phyloP scores from a whole-genome alignment of 1,139 yeast species.

The Yamadazyma membranifaciens region DNA sequence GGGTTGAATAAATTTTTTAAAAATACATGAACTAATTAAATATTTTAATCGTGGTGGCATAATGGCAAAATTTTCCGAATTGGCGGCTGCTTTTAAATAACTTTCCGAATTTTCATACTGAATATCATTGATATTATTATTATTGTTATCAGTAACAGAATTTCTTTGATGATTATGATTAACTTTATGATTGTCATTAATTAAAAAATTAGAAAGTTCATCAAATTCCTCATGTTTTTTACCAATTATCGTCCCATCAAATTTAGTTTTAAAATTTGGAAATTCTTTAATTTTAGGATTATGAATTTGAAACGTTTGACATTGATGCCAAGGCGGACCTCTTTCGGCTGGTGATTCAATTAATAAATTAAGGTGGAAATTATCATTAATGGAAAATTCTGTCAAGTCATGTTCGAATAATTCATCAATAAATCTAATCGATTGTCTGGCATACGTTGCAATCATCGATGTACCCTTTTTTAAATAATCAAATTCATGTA shows the following conservation, averaged over 20 bases:
- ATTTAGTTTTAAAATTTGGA: slow-evolving; percentile 41
- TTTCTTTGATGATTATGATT: neutral
- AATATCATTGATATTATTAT: slow-evolving; percentile 24
- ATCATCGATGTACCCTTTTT: slow-evolving; percentile 54
- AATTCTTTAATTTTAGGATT: slow-evolving; percentile 48
- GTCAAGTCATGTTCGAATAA: slow-evolving; percentile 22
- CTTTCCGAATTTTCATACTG: slow-evolving; percentile 34
- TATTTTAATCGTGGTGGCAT: slow-evolving; percentile 50
- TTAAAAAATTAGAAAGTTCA: slow-evolving; percentile 4
- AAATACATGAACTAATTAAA: slow-evolving; percentile 50
- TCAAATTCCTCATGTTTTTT: slow-evolving; percentile 10
- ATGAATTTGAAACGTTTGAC: slow-evolving; percentile 42
- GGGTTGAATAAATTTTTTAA: slow-evolving; percentile 40
- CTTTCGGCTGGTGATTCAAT: slow-evolving; percentile 40
- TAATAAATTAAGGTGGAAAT: slow-evolving; percentile 18
- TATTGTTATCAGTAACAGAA: neutral
- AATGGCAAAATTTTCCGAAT: slow-evolving; percentile 36
- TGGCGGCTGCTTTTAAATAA: slow-evolving; percentile 26
- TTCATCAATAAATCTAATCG: slow-evolving; percentile 52
- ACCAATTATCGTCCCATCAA: slow-evolving; percentile 29
- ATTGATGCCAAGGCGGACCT: slow-evolving; percentile 51
- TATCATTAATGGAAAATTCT: slow-evolving; percentile 5
- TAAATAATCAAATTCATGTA: slow-evolving; percentile 54
- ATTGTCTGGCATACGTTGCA: slow-evolving; percentile 58
- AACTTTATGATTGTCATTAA: slow-evolving; percentile 1